A percentile compares a stretch with the other conserved stretches of the same genome.
Evolutionary conservation across 1,284 basidiomycete genomes (phyloP).

Genomic region (Ustilago hordei): DNA sequence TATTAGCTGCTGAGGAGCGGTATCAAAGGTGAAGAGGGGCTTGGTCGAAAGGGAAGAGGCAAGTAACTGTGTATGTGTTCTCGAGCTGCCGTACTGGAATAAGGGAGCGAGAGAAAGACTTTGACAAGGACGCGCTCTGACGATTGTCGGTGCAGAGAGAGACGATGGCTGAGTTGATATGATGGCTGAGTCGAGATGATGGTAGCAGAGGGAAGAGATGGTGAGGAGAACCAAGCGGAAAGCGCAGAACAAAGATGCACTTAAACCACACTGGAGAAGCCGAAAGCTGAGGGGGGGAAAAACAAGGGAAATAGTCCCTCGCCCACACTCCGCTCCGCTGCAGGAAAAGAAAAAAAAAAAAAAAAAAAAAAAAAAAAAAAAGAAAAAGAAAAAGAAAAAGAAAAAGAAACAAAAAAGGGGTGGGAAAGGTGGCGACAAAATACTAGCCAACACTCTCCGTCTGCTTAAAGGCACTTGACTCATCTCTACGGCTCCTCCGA

Average conservation of each 20-base stretch:
- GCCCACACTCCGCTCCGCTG: background rate
- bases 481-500: conserved; percentile 7
- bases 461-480: background rate
- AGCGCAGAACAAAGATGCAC: background rate
- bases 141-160: background rate
- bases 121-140: background rate
- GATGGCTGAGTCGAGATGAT: background rate
- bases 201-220: background rate
- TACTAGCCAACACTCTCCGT: background rate
- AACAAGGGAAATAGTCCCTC: background rate
- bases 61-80: background rate
- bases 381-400: background rate
- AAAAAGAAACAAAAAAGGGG: background rate
- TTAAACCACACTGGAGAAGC: conserved; percentile 4
- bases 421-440: background rate
- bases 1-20: background rate
- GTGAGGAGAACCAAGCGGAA: background rate
- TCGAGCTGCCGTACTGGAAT: background rate
- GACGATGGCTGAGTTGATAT: background rate
- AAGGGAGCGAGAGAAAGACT: background rate
- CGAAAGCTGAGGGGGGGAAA: background rate
- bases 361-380: background rate
- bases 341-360: background rate
- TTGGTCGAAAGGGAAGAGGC: background rate
- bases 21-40: background rate